Evolutionary conservation across 139 green algal genomes (phyloP).

Genomic region (Chlorella vulgaris): DNA sequence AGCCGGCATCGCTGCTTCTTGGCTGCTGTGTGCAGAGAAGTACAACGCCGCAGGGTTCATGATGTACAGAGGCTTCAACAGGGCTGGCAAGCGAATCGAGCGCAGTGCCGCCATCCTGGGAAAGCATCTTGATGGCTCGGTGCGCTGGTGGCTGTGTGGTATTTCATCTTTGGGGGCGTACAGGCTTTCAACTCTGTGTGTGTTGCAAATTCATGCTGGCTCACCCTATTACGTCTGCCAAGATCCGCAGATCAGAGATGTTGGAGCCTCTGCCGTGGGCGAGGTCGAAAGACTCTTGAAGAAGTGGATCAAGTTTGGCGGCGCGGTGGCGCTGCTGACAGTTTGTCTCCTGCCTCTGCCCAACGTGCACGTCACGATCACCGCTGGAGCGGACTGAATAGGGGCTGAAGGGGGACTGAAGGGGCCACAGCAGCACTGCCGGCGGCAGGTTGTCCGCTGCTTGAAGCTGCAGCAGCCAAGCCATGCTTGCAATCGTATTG

Average conservation of each 20-base stretch:
- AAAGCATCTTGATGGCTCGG: constrained; percentile 19
- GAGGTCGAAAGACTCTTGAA: constrained; percentile 14
- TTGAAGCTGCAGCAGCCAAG: no score
- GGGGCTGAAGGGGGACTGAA: no score
- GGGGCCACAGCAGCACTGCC: no score
- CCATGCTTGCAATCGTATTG: no score
- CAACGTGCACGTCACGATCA: constrained; percentile 16
- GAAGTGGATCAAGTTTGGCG: constrained; percentile 33
- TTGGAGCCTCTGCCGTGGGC: constrained; percentile 2
- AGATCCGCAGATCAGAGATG: not conserved
- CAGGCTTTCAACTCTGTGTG: no score
- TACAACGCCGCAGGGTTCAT: not conserved
- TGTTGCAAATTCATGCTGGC: no score
- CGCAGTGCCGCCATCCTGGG: not conserved
- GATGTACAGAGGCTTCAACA: constrained; percentile 22
- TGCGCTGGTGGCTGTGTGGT: not conserved
- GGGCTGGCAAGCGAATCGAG: constrained; percentile 25
- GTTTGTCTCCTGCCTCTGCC: constrained; percentile 27
- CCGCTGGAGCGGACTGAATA: no score
- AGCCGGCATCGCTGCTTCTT: no score
- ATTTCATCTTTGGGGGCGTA: no score
- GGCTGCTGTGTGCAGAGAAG: not conserved
- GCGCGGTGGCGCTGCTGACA: constrained; percentile 10
- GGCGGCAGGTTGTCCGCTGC: no score
- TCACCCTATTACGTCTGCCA: no score